Base-by-base conservation (phyloP, 2,329 filamentous ascomycete species). In the Colletotrichum endophyticum region DNA sequence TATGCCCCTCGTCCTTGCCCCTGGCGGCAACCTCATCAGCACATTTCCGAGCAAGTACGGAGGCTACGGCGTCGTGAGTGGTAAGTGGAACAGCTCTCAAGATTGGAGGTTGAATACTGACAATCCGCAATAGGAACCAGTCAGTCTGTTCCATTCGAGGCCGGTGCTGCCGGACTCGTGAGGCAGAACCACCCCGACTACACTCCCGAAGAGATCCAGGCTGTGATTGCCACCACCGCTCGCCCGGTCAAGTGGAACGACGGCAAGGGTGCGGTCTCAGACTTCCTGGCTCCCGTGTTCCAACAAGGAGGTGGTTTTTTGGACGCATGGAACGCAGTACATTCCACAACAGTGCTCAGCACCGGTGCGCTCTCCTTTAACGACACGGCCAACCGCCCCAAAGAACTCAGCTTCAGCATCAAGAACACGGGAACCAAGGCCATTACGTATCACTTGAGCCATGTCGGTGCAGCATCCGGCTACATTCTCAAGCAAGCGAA, bases 91-190 rank as follows among this genome's bases (percentile, higher is more conserved):
- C 8, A 8, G 1, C 22, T 28, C 22, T 39, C 11, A 1, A 22
- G 8, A 27, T 6, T 4, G 8, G n/a, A 0, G 32, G 12, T 25
- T 27, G 1, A 27, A 13, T 53, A 13, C 22, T 64, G 22, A 19
- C 5, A 36, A 6, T 30, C n/a, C 19, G 57, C 15, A 71, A 64
- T 13, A 75, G 88, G 88, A 36, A 89, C 88, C 2, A 88, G 86
- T 3, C 89, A 89, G 86, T 81, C 87, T 6, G 83, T 84, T 44
- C 87, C 87, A 7, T 83, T 86, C 44, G 81, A 84, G 5, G 85
- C 87, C n/a, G 87, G 83, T 39, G 80, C 83, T 44, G 79, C 80
- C 62, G 83, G 82, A 34, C 80, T 85, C 6, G 57, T 76, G 22
- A 73, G 66, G 22, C 70, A 76, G 44, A 74, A 56, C 3, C 78